Conservation (phyloP, 139 green algal genomes). For the Ostreobium quekettii region DNA sequence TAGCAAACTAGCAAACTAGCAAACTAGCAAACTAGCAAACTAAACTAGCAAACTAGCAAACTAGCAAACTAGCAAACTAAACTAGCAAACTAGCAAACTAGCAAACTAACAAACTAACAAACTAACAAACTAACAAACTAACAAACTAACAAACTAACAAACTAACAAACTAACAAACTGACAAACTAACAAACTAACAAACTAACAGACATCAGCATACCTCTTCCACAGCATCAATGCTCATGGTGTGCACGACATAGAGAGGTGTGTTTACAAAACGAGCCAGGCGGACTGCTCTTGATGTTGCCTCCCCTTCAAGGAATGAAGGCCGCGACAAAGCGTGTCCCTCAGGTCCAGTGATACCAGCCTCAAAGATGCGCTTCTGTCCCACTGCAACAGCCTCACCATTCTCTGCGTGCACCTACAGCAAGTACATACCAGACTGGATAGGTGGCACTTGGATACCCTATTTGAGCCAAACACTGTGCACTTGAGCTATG, state of each 20-base stretch:
- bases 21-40: too few species aligned
- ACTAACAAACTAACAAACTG: too few species aligned
- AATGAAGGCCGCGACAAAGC: conserved; percentile 65
- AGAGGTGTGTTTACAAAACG: conserved; percentile 71
- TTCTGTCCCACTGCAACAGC: conserved; percentile 66
- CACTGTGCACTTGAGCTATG: too few species aligned
- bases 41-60: too few species aligned
- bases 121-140: too few species aligned
- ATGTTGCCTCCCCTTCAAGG: conserved; percentile 86
- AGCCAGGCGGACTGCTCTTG: conserved; percentile 72
- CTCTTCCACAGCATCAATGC: conserved; percentile 69
- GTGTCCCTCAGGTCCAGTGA: conserved; percentile 84
- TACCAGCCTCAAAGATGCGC: conserved; percentile 44
- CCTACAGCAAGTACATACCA: conserved; percentile 21
- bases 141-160: too few species aligned
- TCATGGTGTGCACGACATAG: conserved; percentile 97
- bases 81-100: too few species aligned
- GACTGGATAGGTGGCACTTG: neutral
- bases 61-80: too few species aligned
- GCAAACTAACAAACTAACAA: too few species aligned
- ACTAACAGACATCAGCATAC: too few species aligned
- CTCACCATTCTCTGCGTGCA: conserved; percentile 91
- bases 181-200: too few species aligned
- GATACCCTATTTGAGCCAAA: neutral
- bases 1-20: too few species aligned